A percentile compares a stretch with the other conserved stretches of the same genome.
phyloP scores from a whole-genome alignment of 306 rosid genomes.

The Sesbania bispinosa region DNA sequence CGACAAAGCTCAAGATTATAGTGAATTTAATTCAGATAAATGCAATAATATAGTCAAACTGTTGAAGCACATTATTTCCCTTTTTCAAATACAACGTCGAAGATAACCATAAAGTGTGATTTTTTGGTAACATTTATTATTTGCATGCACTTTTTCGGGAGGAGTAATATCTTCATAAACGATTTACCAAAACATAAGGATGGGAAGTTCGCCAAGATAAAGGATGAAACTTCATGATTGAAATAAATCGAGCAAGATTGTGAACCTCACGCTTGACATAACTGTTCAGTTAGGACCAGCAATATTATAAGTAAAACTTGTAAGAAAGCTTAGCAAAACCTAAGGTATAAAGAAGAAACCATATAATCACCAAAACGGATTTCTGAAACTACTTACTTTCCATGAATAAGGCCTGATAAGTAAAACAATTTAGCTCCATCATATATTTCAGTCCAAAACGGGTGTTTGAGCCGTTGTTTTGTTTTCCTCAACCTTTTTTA shows the following conservation, averaged over 20 bases:
- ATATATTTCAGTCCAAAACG: conserved; percentile 86
- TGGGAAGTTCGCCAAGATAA: too few relatives aligned
- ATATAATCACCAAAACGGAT: too few relatives aligned
- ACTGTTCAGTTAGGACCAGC: too few relatives aligned
- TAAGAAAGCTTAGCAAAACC: neutral
- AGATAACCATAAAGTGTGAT: conserved; percentile 77
- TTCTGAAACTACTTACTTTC: too few relatives aligned
- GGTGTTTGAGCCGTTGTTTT: conserved; percentile 77
- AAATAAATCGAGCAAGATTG: too few relatives aligned
- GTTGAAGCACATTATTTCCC: conserved; percentile 60
- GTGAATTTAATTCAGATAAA: neutral
- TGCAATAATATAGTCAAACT: neutral
- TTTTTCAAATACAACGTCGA: conserved; percentile 77
- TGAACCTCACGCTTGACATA: too few relatives aligned
- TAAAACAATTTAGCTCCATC: conserved; percentile 87
- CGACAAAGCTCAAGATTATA: neutral
- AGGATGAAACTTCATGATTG: too few relatives aligned
- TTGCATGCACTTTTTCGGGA: conserved; percentile 58
- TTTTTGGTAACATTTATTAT: conserved; percentile 73
- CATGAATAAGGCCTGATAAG: too few relatives aligned
- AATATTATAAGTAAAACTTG: neutral
- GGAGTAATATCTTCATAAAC: conserved; percentile 87
- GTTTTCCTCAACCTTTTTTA: conserved; percentile 70
- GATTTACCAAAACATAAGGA: conserved; percentile 68
- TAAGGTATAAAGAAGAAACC: neutral